Percentiles rank a stretch among this genome's conserved stretches.
Evolutionary conservation across 345 rosid genomes (phyloP).

Genomic region (Gossypium australe): DNA sequence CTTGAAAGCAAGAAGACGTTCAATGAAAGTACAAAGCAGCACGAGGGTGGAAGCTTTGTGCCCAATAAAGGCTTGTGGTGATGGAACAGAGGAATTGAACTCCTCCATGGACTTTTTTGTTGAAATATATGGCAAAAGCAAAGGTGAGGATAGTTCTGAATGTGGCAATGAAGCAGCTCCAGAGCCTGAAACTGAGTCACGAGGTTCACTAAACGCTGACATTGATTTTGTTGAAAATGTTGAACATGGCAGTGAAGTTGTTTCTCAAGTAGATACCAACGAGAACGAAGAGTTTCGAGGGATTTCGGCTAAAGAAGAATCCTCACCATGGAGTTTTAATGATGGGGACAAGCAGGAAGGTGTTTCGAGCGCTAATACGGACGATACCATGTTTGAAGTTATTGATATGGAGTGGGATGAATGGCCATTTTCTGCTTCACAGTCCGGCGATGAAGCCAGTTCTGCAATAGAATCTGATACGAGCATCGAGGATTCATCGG

Average conservation of each 20-base stretch:
- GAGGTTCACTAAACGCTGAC: conserved; percentile 37
- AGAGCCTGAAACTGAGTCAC: conserved; percentile 21
- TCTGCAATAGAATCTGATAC: conserved; percentile 20
- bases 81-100: conserved; percentile 6
- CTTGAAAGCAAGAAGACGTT: conserved; percentile 54
- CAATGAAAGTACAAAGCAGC: conserved; percentile 56
- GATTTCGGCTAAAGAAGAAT: conserved; percentile 17
- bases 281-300: conserved; percentile 12
- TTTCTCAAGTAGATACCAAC: conserved; percentile 1
- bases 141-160: conserved; percentile 14
- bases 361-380: conserved; percentile 16
- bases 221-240: conserved; percentile 23
- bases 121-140: conserved; percentile 37
- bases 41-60: conserved; percentile 33
- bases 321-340: not conserved
- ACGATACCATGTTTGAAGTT: conserved; percentile 23
- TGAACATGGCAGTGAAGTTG: not conserved
- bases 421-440: conserved; percentile 17
- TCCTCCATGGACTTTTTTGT: conserved; percentile 27
- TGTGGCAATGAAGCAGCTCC: conserved; percentile 6
- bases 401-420: conserved; percentile 53
- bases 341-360: conserved; percentile 19
- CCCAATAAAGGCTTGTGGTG: conserved; percentile 16
- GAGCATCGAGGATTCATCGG: conserved; percentile 15
- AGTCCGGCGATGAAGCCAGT: conserved; percentile 18